These are phyloP conservation scores for Copromyces sp. DNA, from an alignment of 495 filamentous ascomycete species.

Conservation along the genomic window DNA sequence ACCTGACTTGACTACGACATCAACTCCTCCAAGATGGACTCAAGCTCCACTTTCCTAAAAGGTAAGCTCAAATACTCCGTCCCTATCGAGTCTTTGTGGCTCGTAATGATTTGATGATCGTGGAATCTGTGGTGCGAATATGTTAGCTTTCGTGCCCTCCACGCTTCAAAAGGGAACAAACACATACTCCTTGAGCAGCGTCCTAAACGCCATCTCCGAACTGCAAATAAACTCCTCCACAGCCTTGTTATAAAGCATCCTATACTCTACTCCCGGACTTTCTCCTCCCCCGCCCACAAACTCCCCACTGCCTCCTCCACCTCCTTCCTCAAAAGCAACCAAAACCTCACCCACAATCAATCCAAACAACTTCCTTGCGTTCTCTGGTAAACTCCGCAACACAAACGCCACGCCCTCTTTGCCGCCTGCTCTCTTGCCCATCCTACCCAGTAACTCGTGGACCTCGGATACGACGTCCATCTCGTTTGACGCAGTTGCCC, in stretches of 20 bases:
- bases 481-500: conserved; percentile 34
- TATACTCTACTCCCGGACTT: conserved; percentile 71
- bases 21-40: conserved; percentile 79
- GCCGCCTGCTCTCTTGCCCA: conserved; percentile 71
- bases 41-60: conserved; percentile 79
- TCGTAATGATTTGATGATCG: conserved; percentile 93
- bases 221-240: conserved; percentile 95
- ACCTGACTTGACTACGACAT: conserved; percentile 30
- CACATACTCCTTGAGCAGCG: conserved; percentile 78
- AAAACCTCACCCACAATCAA: conserved; percentile 77
- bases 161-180: conserved; percentile 1
- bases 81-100: conserved; percentile 71
- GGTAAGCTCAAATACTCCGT: conserved; percentile 80
- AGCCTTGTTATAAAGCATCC: conserved; percentile 85
- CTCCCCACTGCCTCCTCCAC: conserved; percentile 20
- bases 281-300: conserved; percentile 14
- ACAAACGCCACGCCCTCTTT: conserved; percentile 91
- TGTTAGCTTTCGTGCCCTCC: conserved; percentile 14
- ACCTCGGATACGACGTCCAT: conserved; percentile 79
- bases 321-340: conserved; percentile 51
- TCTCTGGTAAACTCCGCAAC: conserved; percentile 79
- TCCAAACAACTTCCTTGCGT: conserved; percentile 76
- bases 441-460: conserved; percentile 73
- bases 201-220: conserved; percentile 90
- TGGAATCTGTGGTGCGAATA: conserved; percentile 51